Evolutionary conservation across 257 asterid species (phyloP).

Genomic region (Prunella vulgaris): DNA sequence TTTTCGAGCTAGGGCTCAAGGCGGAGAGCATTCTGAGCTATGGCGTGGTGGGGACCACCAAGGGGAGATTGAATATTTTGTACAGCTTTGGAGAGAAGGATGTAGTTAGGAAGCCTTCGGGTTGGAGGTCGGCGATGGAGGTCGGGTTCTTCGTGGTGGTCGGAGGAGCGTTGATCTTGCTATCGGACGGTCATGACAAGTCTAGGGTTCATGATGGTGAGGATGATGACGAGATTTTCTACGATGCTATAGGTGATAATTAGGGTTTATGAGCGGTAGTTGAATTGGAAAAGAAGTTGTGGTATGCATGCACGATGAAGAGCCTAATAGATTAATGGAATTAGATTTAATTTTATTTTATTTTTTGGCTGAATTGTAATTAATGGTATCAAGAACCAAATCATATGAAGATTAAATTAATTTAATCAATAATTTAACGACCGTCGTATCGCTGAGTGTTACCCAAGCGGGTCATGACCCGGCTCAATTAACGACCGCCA

Average conservation of each 20-base stretch:
- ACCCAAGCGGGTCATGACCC: too few relatives aligned
- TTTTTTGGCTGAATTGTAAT: too few relatives aligned
- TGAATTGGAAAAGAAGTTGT: too few relatives aligned
- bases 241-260: not conserved
- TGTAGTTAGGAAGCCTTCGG: not conserved
- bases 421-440: too few relatives aligned
- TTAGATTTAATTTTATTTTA: too few relatives aligned
- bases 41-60: slow-evolving; percentile 9
- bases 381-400: too few relatives aligned
- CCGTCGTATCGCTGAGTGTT: too few relatives aligned
- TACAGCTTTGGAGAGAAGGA: not conserved
- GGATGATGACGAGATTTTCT: not conserved
- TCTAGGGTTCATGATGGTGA: not conserved
- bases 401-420: too few relatives aligned
- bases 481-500: too few relatives aligned
- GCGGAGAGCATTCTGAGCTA: slow-evolving; percentile 14
- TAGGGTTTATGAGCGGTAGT: not conserved
- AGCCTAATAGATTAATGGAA: too few relatives aligned
- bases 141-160: not conserved
- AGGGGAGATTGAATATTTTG: slow-evolving; percentile 11
- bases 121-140: not conserved
- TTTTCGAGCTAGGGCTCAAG: slow-evolving; percentile 19
- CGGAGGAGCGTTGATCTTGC: not conserved
- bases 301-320: too few relatives aligned
- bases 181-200: not conserved